Conservation (phyloP, 345 rosid genomes). For the Aegle marmelos region DNA sequence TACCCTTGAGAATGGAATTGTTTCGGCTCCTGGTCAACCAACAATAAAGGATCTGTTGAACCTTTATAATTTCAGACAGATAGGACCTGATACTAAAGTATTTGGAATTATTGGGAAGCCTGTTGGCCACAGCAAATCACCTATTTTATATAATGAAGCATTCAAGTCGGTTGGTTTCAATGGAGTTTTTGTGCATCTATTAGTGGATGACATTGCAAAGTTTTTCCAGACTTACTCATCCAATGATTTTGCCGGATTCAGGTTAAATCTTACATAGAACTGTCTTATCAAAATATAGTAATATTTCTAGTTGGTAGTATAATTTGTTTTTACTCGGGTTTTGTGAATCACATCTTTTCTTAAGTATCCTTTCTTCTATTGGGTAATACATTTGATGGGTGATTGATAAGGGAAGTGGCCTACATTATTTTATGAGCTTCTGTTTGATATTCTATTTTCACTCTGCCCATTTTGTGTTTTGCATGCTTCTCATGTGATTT, state of each 20-base stretch:
- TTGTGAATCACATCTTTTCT: slow-evolving; percentile 5
- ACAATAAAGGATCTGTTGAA: slow-evolving; percentile 68
- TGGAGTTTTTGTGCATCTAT: slow-evolving; percentile 72
- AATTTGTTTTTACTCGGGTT: background rate
- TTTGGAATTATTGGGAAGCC: slow-evolving; percentile 92
- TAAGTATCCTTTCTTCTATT: background rate
- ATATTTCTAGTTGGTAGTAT: background rate
- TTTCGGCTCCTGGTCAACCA: slow-evolving; percentile 97
- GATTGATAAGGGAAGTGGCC: background rate
- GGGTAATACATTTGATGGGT: background rate
- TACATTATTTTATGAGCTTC: background rate
- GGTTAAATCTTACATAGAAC: slow-evolving; percentile 36
- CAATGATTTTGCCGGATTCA: slow-evolving; percentile 87
- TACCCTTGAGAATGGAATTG: slow-evolving; percentile 69
- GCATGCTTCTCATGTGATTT: background rate
- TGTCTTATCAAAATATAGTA: background rate
- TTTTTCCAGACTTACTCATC: slow-evolving; percentile 80
- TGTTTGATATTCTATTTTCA: background rate
- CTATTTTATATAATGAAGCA: slow-evolving; percentile 79
- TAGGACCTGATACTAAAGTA: slow-evolving; percentile 88
- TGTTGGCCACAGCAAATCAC: slow-evolving; percentile 93
- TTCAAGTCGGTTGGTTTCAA: slow-evolving; percentile 77
- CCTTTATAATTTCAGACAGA: slow-evolving; percentile 74
- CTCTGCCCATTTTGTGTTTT: slow-evolving; percentile 1
- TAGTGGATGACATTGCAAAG: slow-evolving; percentile 73